Percentiles rank a stretch among this genome's conserved stretches.
Conservation (phyloP, 495 filamentous ascomycete species). For the Neurospora sp. region DNA sequence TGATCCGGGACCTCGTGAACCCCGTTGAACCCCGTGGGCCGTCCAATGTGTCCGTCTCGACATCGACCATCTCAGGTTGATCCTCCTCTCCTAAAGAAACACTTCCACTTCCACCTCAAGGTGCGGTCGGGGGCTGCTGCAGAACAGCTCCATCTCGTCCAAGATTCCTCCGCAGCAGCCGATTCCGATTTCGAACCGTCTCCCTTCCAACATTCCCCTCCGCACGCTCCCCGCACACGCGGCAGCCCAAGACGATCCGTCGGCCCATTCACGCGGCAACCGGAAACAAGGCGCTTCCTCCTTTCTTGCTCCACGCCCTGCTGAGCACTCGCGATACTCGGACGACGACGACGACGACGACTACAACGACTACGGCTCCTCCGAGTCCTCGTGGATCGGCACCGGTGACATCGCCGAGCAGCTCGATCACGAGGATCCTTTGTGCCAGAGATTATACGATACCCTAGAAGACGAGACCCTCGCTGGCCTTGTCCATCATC, state of each 20-base stretch:
- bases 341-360: conserved; percentile 23
- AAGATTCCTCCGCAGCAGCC: conserved; percentile 47
- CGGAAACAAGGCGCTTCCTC: not conserved
- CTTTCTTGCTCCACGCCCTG: conserved; percentile 1
- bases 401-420: conserved; percentile 91
- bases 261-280: not conserved
- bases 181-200: conserved; percentile 24
- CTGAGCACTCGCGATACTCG: conserved; percentile 18
- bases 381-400: conserved; percentile 79
- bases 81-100: conserved; percentile 3
- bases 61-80: not conserved
- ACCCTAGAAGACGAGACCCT: conserved; percentile 51
- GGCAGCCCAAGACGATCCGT: conserved; percentile 21
- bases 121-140: conserved; percentile 50
- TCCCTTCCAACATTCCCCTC: conserved; percentile 54
- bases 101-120: conserved; percentile 2
- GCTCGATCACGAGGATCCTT: conserved; percentile 70
- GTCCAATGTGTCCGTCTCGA: conserved; percentile 4
- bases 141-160: conserved; percentile 43
- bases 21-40: not conserved
- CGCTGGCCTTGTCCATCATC: conserved; percentile 36
- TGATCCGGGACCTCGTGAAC: not conserved
- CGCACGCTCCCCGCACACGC: conserved; percentile 39
- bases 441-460: conserved; percentile 53
- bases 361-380: conserved; percentile 35